phyloP scores from a whole-genome alignment of 2,329 filamentous ascomycete species.

The Colletotrichum sp. region DNA sequence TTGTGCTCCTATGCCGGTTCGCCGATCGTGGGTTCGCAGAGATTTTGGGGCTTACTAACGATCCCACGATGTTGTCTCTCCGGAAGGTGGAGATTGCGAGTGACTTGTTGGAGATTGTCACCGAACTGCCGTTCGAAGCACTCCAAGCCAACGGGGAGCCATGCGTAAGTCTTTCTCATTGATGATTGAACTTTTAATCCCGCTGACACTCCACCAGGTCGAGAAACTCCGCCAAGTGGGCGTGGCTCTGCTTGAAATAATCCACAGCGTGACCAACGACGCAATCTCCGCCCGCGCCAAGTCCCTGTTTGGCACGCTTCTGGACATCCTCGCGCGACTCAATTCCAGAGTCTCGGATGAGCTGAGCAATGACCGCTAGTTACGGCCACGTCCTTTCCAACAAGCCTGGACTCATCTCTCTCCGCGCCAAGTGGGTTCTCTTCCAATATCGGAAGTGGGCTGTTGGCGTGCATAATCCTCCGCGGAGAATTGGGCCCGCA shows the following conservation, averaged over 20 bases:
- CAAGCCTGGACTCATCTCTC: neutral
- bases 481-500: neutral
- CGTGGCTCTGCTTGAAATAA: slow-evolving; percentile 41
- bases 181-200: fast-evolving
- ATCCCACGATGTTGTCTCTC: neutral
- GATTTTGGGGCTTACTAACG: neutral
- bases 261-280: slow-evolving; percentile 41
- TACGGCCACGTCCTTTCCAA: fast-evolving
- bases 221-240: slow-evolving; percentile 45
- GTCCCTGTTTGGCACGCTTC: slow-evolving; percentile 41
- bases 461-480: neutral
- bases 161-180: slow-evolving; percentile 30
- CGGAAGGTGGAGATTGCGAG: slow-evolving; percentile 47
- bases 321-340: slow-evolving; percentile 44
- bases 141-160: slow-evolving; percentile 45
- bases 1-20: slow-evolving; percentile 33
- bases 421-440: neutral
- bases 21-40: neutral
- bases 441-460: neutral
- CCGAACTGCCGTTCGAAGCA: slow-evolving; percentile 46
- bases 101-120: slow-evolving; percentile 44
- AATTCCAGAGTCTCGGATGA: slow-evolving; percentile 49
- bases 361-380: slow-evolving; percentile 25
- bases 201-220: slow-evolving; percentile 27
- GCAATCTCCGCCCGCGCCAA: slow-evolving; percentile 41